phyloP scores from a whole-genome alignment of 2,329 filamentous ascomycete species.

The Colletotrichum falcatum region DNA sequence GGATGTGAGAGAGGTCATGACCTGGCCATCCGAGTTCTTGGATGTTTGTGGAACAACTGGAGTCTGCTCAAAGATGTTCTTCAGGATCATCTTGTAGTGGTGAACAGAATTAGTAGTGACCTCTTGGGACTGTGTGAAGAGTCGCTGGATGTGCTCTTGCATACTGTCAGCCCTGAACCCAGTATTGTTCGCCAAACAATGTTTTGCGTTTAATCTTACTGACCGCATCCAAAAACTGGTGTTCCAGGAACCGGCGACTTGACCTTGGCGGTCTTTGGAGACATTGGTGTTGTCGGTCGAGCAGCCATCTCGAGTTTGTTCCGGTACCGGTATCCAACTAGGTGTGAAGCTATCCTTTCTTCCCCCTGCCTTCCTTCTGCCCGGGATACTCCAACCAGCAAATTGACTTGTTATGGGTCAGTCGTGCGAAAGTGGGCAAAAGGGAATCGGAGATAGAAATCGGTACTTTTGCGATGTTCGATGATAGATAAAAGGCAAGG shows the following conservation, averaged over 20 bases:
- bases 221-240: slow-evolving; percentile 74
- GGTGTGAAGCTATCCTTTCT: background rate
- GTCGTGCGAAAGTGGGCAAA: background rate
- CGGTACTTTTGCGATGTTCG: background rate
- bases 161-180: slow-evolving; percentile 25
- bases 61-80: slow-evolving; percentile 76
- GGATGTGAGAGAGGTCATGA: slow-evolving; percentile 72
- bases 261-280: slow-evolving; percentile 69
- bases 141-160: slow-evolving; percentile 77
- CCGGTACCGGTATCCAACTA: background rate
- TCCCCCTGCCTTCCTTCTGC: background rate
- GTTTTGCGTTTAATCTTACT: slow-evolving; percentile 46
- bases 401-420: background rate
- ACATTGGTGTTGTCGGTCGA: slow-evolving; percentile 62
- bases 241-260: slow-evolving; percentile 69
- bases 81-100: slow-evolving; percentile 78
- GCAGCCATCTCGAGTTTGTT: slow-evolving; percentile 54
- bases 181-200: slow-evolving; percentile 36
- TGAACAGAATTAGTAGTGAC: slow-evolving; percentile 76
- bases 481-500: slow-evolving; percentile 12
- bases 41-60: slow-evolving; percentile 75
- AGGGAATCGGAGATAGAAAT: background rate
- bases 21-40: slow-evolving; percentile 66
- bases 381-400: background rate
- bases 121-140: slow-evolving; percentile 71